phyloP scores from a whole-genome alignment of 2,329 filamentous ascomycete genomes.

The Colletotrichum simmondsii region DNA sequence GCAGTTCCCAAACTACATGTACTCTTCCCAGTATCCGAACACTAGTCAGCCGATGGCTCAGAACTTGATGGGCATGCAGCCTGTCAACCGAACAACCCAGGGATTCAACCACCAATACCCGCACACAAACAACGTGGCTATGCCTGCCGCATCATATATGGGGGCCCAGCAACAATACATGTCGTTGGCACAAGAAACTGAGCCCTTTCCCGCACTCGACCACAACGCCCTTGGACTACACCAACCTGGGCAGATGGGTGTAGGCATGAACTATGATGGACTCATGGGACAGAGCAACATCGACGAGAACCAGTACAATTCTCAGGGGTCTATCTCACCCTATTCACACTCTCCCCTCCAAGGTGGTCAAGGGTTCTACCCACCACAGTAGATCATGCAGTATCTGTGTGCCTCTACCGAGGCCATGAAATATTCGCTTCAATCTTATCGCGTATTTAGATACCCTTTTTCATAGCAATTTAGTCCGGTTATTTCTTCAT shows the following conservation, averaged over 20 bases:
- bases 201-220: conserved; percentile 48
- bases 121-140: conserved; percentile 40
- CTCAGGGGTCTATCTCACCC: conserved; percentile 55
- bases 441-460: conserved; percentile 15
- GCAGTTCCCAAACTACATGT: conserved; percentile 28
- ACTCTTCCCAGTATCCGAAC: conserved; percentile 7
- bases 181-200: conserved; percentile 43
- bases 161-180: conserved; percentile 44
- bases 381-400: conserved; percentile 26
- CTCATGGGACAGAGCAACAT: conserved; percentile 44
- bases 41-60: conserved; percentile 12
- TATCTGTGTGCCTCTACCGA: not conserved
- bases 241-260: conserved; percentile 29
- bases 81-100: conserved; percentile 19
- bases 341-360: conserved; percentile 54
- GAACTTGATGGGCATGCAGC: conserved; percentile 17
- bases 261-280: conserved; percentile 45
- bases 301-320: conserved; percentile 48
- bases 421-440: not conserved
- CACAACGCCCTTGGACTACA: conserved; percentile 52
- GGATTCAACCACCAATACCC: conserved; percentile 41
- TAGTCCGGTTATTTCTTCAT: not conserved
- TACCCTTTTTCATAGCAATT: conserved; percentile 20
- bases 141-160: conserved; percentile 42
- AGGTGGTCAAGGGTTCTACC: conserved; percentile 49